Conservation (phyloP, 805 yeast genomes). For the Nakazawaea siamensis region DNA sequence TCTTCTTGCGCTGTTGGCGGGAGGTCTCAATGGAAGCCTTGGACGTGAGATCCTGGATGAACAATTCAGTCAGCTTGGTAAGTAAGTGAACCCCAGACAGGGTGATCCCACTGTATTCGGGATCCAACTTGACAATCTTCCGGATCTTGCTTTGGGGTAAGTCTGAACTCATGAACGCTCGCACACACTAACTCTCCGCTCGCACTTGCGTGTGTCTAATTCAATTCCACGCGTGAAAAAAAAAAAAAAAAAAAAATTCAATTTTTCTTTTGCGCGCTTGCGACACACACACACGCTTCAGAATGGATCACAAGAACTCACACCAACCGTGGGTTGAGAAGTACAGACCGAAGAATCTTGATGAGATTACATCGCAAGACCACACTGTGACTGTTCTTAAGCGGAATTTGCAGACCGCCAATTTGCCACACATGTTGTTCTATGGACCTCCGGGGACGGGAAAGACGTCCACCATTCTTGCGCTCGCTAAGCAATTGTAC, state of each 20-base stretch:
- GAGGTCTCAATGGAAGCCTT: conserved; percentile 62
- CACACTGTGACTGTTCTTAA: conserved; percentile 80
- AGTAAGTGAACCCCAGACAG: conserved; percentile 8
- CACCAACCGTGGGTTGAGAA: conserved; percentile 98
- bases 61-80: conserved; percentile 55
- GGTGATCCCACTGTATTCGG: conserved; percentile 60
- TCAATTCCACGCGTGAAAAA: too few species aligned
- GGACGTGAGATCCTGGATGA: conserved; percentile 60
- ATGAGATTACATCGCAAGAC: conserved; percentile 87
- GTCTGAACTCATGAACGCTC: neutral
- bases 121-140: conserved; percentile 67
- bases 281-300: too few species aligned
- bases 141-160: conserved; percentile 65
- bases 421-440: conserved; percentile 85
- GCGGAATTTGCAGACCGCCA: conserved; percentile 70
- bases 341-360: conserved; percentile 83
- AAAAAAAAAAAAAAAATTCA: too few species aligned
- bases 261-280: too few species aligned
- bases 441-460: conserved; percentile 96
- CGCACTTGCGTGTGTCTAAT: too few species aligned
- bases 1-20: conserved; percentile 56
- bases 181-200: too few species aligned
- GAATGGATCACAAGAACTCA: too few species aligned
- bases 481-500: conserved; percentile 70
- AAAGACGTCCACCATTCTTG: conserved; percentile 81